A percentile compares a stretch with the other conserved stretches of the same genome.
Evolutionary conservation across 1,284 basidiomycete genomes (phyloP).

Genomic region (Cutaneotrichosporon dermatis): DNA sequence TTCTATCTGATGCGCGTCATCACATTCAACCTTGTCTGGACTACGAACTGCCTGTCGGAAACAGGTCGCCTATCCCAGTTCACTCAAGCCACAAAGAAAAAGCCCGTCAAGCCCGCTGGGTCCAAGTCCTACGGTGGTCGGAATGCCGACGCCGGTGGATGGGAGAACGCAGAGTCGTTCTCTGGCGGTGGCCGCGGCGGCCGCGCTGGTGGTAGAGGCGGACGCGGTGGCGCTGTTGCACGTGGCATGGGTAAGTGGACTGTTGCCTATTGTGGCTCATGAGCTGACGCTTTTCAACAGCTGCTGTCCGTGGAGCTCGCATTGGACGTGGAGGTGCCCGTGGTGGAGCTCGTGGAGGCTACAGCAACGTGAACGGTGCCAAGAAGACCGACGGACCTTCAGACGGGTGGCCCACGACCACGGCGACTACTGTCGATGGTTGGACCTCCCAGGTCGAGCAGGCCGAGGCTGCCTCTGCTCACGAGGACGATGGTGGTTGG

Average conservation of each 20-base stretch:
- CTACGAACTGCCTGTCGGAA: not conserved
- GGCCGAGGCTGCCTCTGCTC: constrained; percentile 26
- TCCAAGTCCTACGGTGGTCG: constrained; percentile 34
- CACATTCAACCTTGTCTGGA: not conserved
- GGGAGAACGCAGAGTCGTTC: constrained; percentile 31
- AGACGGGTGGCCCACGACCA: constrained; percentile 34
- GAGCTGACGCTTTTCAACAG: not conserved
- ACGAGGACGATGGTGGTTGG: constrained; percentile 23
- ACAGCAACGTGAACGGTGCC: constrained; percentile 24
- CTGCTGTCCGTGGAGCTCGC: constrained; percentile 17
- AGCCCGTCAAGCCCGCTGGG: constrained; percentile 38
- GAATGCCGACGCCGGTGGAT: constrained; percentile 45
- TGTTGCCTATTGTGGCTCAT: not conserved
- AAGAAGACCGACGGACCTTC: constrained; percentile 21
- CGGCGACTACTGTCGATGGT: constrained; percentile 38
- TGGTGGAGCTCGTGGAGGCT: constrained; percentile 39
- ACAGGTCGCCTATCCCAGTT: constrained; percentile 50
- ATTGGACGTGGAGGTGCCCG: constrained; percentile 37
- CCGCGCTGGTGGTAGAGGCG: constrained; percentile 31
- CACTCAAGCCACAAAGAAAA: constrained; percentile 46
- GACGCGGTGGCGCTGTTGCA: constrained; percentile 27
- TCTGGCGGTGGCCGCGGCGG: constrained; percentile 25
- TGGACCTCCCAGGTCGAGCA: constrained; percentile 41
- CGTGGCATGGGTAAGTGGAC: constrained; percentile 14
- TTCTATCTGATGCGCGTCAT: too few relatives aligned